A percentile compares a stretch with the other conserved stretches of the same genome.
phyloP scores from a whole-genome alignment of 2,329 filamentous ascomycete genomes.

The Colletotrichum zoysiae region DNA sequence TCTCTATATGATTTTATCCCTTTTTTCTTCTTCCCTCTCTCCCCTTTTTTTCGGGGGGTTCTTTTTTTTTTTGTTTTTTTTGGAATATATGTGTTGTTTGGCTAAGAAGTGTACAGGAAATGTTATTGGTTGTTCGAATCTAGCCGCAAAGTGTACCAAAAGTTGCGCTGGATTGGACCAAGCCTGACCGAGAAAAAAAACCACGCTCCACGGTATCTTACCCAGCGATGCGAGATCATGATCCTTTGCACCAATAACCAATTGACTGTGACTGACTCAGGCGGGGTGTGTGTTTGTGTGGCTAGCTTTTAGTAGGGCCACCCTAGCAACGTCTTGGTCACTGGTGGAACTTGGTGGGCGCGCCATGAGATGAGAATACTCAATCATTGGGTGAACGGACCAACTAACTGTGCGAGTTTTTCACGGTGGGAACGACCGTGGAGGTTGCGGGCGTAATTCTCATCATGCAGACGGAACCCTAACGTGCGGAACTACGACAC shows the following conservation, averaged over 20 bases:
- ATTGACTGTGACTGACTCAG: neutral
- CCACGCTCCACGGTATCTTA: too few relatives aligned
- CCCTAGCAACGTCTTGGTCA: neutral
- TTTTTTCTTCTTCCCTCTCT: too few relatives aligned
- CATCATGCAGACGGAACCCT: slow-evolving; percentile 18
- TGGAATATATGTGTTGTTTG: neutral
- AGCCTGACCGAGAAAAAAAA: too few relatives aligned
- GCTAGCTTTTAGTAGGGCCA: neutral
- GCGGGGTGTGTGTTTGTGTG: neutral
- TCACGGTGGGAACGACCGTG: slow-evolving; percentile 11
- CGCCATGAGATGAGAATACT: neutral
- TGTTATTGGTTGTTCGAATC: too few relatives aligned
- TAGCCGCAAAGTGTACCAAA: too few relatives aligned
- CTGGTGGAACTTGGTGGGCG: slow-evolving; percentile 11
- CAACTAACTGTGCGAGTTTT: neutral
- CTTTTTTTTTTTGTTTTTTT: too few relatives aligned
- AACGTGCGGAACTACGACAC: slow-evolving; percentile 10
- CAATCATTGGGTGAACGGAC: slow-evolving; percentile 6
- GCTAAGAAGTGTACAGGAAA: neutral
- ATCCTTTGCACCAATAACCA: neutral
- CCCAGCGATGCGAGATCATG: neutral
- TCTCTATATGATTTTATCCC: too few relatives aligned
- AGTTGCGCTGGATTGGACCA: too few relatives aligned
- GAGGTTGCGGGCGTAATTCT: neutral
- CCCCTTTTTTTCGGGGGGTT: too few relatives aligned